A percentile compares a stretch with the other conserved stretches of the same genome.
These are phyloP conservation scores for Penicillium sp. DNA, from an alignment of 2,329 filamentous ascomycete species.

Conservation along the genomic window DNA sequence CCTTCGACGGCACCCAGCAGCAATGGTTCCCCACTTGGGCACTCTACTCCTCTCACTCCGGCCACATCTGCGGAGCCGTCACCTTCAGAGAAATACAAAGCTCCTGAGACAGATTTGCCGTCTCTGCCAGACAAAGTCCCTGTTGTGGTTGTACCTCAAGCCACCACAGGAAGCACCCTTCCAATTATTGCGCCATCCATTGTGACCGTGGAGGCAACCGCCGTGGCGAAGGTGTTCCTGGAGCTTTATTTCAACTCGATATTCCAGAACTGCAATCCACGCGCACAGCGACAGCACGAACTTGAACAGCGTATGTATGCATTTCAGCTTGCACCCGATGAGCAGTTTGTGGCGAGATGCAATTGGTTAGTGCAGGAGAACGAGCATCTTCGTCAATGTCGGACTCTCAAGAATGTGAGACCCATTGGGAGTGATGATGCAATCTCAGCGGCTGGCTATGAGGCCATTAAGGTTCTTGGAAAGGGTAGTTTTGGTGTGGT, in stretches of 20 bases:
- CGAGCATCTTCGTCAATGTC: constrained; percentile 70
- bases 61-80: constrained; percentile 35
- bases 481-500: constrained; percentile 96
- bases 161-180: background rate
- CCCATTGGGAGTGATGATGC: constrained; percentile 45
- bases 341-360: constrained; percentile 53
- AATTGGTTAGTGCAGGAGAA: constrained; percentile 69
- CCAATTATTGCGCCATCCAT: constrained; percentile 32
- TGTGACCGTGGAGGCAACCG: constrained; percentile 71
- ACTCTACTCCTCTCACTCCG: constrained; percentile 37
- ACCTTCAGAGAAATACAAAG: constrained; percentile 15
- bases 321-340: constrained; percentile 57
- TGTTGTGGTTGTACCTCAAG: background rate
- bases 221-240: constrained; percentile 80
- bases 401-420: constrained; percentile 66
- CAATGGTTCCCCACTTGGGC: constrained; percentile 29
- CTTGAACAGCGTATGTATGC: constrained; percentile 65
- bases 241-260: constrained; percentile 81
- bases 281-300: constrained; percentile 61
- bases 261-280: constrained; percentile 57
- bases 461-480: constrained; percentile 77
- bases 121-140: background rate
- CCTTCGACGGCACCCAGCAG: constrained; percentile 34
- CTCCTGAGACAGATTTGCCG: background rate
- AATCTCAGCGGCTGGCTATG: constrained; percentile 66